phyloP scores from a whole-genome alignment of 1,139 yeast species.

The Nakaseomyces kungkrabaensis region DNA sequence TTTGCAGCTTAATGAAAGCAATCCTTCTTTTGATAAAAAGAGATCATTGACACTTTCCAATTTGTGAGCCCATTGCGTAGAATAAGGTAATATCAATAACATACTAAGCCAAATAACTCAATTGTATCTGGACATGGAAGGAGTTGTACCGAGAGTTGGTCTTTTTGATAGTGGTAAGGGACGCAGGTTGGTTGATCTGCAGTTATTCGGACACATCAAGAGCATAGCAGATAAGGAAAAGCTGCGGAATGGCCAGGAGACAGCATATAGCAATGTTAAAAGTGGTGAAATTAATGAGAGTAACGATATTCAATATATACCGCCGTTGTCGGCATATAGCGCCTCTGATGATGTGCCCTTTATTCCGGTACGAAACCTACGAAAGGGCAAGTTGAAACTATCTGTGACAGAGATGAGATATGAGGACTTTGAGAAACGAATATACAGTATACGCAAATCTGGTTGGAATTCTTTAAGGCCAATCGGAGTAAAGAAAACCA shows the following conservation, averaged over 20 bases:
- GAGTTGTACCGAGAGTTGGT: neutral
- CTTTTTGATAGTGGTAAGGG: neutral
- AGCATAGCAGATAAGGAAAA: neutral
- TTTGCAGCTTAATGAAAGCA: too few relatives aligned
- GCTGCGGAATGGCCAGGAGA: neutral
- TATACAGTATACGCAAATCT: constrained; percentile 12
- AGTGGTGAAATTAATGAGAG: neutral
- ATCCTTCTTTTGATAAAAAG: too few relatives aligned
- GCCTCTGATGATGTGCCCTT: constrained; percentile 10
- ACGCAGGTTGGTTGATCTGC: neutral
- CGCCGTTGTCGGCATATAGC: constrained; percentile 14
- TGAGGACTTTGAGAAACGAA: constrained; percentile 8
- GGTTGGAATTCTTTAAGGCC: constrained; percentile 22
- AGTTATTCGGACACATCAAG: neutral
- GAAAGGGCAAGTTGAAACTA: constrained; percentile 5
- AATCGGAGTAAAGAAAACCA: constrained; percentile 21
- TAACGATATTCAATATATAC: constrained; percentile 7
- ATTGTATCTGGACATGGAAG: neutral
- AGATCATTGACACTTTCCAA: too few relatives aligned
- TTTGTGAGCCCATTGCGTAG: too few relatives aligned
- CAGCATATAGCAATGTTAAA: neutral
- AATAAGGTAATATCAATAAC: too few relatives aligned
- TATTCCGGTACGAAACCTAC: constrained; percentile 5
- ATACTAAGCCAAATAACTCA: too few relatives aligned
- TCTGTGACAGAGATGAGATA: constrained; percentile 11